Evolutionary conservation across 2,329 filamentous ascomycete genomes (phyloP), one percentile per base, ranked within the genome.

Genomic region (Sclerotiophoma versabilis): DNA sequence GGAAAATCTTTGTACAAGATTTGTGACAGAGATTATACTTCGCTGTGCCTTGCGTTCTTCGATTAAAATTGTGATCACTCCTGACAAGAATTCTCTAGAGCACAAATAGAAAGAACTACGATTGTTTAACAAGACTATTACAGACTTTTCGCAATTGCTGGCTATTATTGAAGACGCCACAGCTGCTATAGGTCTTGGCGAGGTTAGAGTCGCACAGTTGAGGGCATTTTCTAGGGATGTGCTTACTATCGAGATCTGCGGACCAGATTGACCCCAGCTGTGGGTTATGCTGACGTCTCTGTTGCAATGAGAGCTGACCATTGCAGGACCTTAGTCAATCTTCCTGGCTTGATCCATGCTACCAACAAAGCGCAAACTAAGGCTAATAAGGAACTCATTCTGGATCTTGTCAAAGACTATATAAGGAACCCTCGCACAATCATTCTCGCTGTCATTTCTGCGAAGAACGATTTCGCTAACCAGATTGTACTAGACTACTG

Each of bases 21-120:
- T 87, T 52, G 80, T 84, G 0, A 87, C 83, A 0, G 54, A 66
- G n/a, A n/a, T n/a, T n/a, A n/a, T n/a, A n/a, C n/a, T n/a, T n/a
- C n/a, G n/a, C n/a, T n/a, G n/a, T n/a, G n/a, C n/a, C n/a, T n/a
- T n/a, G n/a, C n/a, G n/a, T n/a, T n/a, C n/a, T n/a, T n/a, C n/a
- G 39, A 81, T 82, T 33, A 76, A 25, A 0, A 20, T 52, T 25
- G 47, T 22, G 15, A 54, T 60, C 17, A 26, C 42, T 0, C 57
- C 54, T 8, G 29, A 33, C 6, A 49, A 59, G 6, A 54, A 69
- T 29, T 63, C 64, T 3, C 29, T 59, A 0, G 29, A 41, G 19
- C 62, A 68, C 2, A 68, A 68, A 32, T 60, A 63, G 1, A 68
- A 74, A 3, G 65, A 71, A n/a, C 64, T 77, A 19, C 60, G 63